A percentile compares a stretch with the other conserved stretches of the same genome.
These are phyloP conservation scores for Solioccasus polychromus DNA, from an alignment of 768 basidiomycete species.

Conservation along the genomic window DNA sequence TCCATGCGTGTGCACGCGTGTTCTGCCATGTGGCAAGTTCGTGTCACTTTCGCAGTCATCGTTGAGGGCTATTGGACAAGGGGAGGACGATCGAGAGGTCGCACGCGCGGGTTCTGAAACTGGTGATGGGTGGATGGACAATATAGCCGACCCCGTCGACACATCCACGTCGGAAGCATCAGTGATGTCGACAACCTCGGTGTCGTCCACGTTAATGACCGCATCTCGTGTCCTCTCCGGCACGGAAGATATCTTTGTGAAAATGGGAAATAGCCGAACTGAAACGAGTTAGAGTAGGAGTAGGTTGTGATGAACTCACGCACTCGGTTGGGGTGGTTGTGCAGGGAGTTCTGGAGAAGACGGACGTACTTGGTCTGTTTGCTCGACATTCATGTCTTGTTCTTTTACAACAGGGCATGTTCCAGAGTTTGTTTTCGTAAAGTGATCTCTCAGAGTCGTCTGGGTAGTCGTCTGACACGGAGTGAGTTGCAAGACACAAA, in stretches of 20 bases:
- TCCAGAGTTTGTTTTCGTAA: slow-evolving; percentile 15
- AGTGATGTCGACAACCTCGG: slow-evolving; percentile 19
- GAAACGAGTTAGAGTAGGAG: neutral
- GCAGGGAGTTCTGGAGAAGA: neutral
- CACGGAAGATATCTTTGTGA: slow-evolving; percentile 11
- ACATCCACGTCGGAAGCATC: slow-evolving; percentile 14
- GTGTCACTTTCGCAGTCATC: slow-evolving; percentile 2
- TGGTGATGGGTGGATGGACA: slow-evolving; percentile 10
- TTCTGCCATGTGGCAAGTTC: slow-evolving; percentile 6
- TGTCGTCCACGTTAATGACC: slow-evolving; percentile 13
- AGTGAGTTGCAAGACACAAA: slow-evolving; percentile 7
- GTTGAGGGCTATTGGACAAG: neutral
- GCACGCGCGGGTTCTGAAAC: slow-evolving; percentile 7
- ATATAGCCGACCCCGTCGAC: slow-evolving; percentile 12
- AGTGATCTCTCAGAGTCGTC: slow-evolving; percentile 27
- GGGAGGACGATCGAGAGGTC: slow-evolving; percentile 7
- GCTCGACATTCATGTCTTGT: slow-evolving; percentile 1
- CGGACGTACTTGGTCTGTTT: neutral
- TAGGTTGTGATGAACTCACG: slow-evolving; percentile 7
- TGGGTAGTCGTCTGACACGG: slow-evolving; percentile 19
- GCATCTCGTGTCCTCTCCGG: slow-evolving; percentile 2
- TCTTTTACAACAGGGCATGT: neutral
- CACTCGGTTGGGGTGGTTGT: slow-evolving; percentile 14
- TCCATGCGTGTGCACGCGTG: neutral
- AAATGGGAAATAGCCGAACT: slow-evolving; percentile 29